Base-by-base conservation (phyloP, 208 protist genomes). In the Trypanosomatidae sp. region DNA sequence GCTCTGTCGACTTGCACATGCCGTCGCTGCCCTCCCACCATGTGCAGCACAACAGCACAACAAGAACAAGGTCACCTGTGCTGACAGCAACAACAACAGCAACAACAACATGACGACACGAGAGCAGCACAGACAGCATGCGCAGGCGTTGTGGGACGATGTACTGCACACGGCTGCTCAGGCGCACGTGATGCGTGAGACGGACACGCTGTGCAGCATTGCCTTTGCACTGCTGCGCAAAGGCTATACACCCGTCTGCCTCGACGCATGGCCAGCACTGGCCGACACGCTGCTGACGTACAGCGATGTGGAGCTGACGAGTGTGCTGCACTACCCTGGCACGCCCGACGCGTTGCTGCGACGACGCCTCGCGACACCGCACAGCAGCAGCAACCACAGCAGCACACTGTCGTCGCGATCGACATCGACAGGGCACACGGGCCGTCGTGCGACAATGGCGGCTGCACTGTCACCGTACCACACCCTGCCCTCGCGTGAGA, bases 301-400 rank as follows among this genome's bases (percentile, higher is more conserved):
- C 33, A 59, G 57, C 37, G 63, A 78, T 33, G 49, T 84, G 11
- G 77, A 92, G 48, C 32, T 47, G 0, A 46, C 33, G 33, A 38
- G 59, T 2, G 83, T 92, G 40, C 57, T 88, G 25, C n/a, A 48
- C 20, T 92, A 86, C 41, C 75, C 75, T 0, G 82, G 77, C 8
- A 33, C 30, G 1, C 25, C 62, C 1, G 58, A 78, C 16, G 51
- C 26, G 13, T 15, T 30, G 0, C 20, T 24, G 15, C 43, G 43
- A 3, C 10, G 30, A 35, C n/a, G 30, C n/a, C 30, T 15, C n/a
- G 30, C n/a, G 30, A 35, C 30, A 35, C 11, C 30, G 30, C 30
- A 15, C n/a, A 35, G 30, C 30, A 35, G 11, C 30, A 35, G n/a
- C 30, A 35, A 35, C 11, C n/a, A 35, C 30, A 35, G 11, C n/a